These are phyloP conservation scores for Hypoxylon sp. DNA, from an alignment of 2,329 filamentous ascomycete species.

Conservation along the genomic window DNA sequence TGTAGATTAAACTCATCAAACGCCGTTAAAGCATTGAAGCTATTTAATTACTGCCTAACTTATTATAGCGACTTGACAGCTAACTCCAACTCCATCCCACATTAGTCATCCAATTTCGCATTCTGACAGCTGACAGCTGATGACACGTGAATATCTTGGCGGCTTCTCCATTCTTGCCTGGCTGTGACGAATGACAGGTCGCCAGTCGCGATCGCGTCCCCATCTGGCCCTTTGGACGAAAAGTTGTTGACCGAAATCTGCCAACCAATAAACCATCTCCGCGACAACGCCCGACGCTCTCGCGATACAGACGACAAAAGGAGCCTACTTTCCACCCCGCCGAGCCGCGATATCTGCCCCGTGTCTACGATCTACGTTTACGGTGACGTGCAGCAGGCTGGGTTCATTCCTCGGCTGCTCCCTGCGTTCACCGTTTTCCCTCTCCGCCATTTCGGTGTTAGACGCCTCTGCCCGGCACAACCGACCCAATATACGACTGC, in stretches of 20 bases:
- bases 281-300: slow-evolving; percentile 30
- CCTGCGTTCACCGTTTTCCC: slow-evolving; percentile 13
- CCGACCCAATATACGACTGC: slow-evolving; percentile 10
- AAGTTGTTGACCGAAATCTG: slow-evolving; percentile 33
- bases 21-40: too few species aligned
- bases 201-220: slow-evolving; percentile 34
- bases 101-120: not conserved
- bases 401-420: slow-evolving; percentile 19
- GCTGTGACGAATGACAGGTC: slow-evolving; percentile 21
- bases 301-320: slow-evolving; percentile 9
- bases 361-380: not conserved
- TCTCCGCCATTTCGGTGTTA: slow-evolving; percentile 17
- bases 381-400: slow-evolving; percentile 24
- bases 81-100: too few species aligned
- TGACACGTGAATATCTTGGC: slow-evolving; percentile 35
- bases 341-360: not conserved
- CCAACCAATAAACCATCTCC: slow-evolving; percentile 32
- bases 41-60: too few species aligned
- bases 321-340: slow-evolving; percentile 14
- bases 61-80: too few species aligned
- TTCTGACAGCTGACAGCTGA: too few species aligned
- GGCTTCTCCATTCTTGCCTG: slow-evolving; percentile 14
- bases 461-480: slow-evolving; percentile 13
- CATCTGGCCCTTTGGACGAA: slow-evolving; percentile 13
- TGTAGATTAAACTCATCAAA: too few species aligned